A percentile compares a stretch with the other conserved stretches of the same genome.
Conservation (phyloP, 495 filamentous ascomycete genomes). For the Pyronema omphalodes region DNA sequence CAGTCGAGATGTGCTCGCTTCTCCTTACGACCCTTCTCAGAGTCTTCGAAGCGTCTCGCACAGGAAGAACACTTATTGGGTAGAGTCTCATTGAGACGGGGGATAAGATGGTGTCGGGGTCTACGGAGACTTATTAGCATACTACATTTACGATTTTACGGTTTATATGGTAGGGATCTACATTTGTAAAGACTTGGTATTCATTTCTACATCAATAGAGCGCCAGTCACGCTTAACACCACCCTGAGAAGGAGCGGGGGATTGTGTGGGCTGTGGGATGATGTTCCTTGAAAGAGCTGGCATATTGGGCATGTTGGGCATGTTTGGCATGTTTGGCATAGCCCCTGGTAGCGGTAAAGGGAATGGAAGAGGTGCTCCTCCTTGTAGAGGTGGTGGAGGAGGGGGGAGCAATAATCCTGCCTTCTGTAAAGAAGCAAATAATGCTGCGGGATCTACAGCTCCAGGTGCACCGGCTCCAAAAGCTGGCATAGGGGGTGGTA, state of each 20-base stretch:
- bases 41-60: conserved; percentile 63
- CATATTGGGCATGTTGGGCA: background rate
- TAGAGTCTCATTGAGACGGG: conserved; percentile 53
- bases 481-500: conserved; percentile 21
- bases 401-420: conserved; percentile 20
- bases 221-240: conserved; percentile 19
- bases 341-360: conserved; percentile 19
- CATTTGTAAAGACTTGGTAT: conserved; percentile 59
- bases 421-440: conserved; percentile 23
- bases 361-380: conserved; percentile 26
- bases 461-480: background rate
- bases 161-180: conserved; percentile 30
- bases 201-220: conserved; percentile 46
- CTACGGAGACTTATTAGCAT: conserved; percentile 31
- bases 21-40: conserved; percentile 57
- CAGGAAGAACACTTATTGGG: conserved; percentile 81
- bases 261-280: conserved; percentile 7
- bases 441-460: conserved; percentile 12
- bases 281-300: conserved; percentile 6
- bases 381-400: conserved; percentile 15
- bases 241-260: background rate
- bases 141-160: conserved; percentile 8
- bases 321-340: background rate
- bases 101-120: conserved; percentile 53
- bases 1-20: conserved; percentile 93